Evolutionary conservation across 2,329 filamentous ascomycete species (phyloP).

Genomic region (Xylaria sp.): DNA sequence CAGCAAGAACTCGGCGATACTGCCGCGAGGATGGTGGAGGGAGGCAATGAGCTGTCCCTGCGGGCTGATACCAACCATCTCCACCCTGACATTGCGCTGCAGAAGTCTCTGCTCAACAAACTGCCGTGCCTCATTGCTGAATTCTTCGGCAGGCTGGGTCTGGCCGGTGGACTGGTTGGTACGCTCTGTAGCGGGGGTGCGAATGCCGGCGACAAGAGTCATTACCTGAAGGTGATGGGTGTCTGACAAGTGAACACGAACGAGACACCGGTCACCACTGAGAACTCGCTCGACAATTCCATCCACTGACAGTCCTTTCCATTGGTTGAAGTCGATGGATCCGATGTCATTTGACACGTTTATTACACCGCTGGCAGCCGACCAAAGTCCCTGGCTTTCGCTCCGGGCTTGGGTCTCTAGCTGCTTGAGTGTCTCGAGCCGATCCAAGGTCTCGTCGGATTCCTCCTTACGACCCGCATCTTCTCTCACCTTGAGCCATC

Average conservation of each 20-base stretch:
- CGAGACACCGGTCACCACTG: conserved; percentile 82
- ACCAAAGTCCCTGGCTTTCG: conserved; percentile 79
- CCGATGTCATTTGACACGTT: conserved; percentile 77
- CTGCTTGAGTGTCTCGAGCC: conserved; percentile 71
- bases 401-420: conserved; percentile 73
- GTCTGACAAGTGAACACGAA: conserved; percentile 73
- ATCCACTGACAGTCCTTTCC: conserved; percentile 81
- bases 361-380: conserved; percentile 58
- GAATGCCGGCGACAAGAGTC: conserved; percentile 81
- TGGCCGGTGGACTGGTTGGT: conserved; percentile 65
- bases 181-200: conserved; percentile 83
- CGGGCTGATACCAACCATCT: conserved; percentile 79
- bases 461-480: conserved; percentile 92
- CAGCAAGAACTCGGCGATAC: conserved; percentile 86
- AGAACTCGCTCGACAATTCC: conserved; percentile 87
- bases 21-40: conserved; percentile 82
- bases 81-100: conserved; percentile 77
- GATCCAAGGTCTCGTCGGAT: conserved; percentile 63
- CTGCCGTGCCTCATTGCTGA: conserved; percentile 78
- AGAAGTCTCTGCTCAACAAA: conserved; percentile 84
- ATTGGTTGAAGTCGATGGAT: conserved; percentile 72
- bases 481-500: conserved; percentile 89
- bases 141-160: conserved; percentile 80
- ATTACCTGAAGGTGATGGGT: conserved; percentile 85
- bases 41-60: conserved; percentile 88